These are phyloP conservation scores for Acacia melanoxylon DNA, from an alignment of 306 rosid species.

Conservation along the genomic window DNA sequence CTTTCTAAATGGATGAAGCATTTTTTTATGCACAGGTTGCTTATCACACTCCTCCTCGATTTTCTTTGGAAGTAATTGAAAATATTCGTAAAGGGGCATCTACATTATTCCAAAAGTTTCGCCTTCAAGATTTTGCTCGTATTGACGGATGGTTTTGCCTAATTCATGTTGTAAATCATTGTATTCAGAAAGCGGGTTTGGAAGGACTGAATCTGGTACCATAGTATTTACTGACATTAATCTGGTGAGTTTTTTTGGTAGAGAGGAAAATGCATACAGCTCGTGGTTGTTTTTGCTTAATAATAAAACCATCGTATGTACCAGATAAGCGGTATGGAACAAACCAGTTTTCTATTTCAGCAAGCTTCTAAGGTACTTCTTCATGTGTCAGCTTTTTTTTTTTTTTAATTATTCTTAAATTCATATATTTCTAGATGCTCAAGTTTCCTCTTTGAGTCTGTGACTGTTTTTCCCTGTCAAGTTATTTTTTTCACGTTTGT, in stretches of 20 bases:
- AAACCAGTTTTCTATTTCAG: slow-evolving; percentile 96
- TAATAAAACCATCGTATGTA: slow-evolving; percentile 26
- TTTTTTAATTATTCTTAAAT: slow-evolving; percentile 6
- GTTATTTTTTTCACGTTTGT: background rate
- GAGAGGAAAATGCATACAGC: background rate
- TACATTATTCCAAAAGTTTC: slow-evolving; percentile 60
- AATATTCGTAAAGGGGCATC: slow-evolving; percentile 87
- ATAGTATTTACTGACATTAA: slow-evolving; percentile 83
- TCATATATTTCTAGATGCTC: background rate
- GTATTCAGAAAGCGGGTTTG: slow-evolving; percentile 52
- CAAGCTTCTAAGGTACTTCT: slow-evolving; percentile 89
- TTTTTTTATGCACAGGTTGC: slow-evolving; percentile 64
- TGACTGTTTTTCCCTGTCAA: background rate
- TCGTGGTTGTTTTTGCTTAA: slow-evolving; percentile 21
- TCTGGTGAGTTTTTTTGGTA: slow-evolving; percentile 57
- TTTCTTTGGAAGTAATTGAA: slow-evolving; percentile 72
- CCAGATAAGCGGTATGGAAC: slow-evolving; percentile 99
- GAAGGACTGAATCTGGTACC: slow-evolving; percentile 73
- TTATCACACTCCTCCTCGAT: slow-evolving; percentile 94
- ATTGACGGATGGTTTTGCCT: slow-evolving; percentile 97
- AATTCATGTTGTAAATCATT: slow-evolving; percentile 45
- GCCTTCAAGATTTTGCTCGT: slow-evolving; percentile 88
- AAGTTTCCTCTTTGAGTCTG: background rate
- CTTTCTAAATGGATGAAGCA: slow-evolving; percentile 35
- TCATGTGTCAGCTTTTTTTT: background rate